Percentiles rank a stretch among this genome's conserved stretches.
Conservation (phyloP, 2,329 filamentous ascomycete species). For the Nakataea oryzae region DNA sequence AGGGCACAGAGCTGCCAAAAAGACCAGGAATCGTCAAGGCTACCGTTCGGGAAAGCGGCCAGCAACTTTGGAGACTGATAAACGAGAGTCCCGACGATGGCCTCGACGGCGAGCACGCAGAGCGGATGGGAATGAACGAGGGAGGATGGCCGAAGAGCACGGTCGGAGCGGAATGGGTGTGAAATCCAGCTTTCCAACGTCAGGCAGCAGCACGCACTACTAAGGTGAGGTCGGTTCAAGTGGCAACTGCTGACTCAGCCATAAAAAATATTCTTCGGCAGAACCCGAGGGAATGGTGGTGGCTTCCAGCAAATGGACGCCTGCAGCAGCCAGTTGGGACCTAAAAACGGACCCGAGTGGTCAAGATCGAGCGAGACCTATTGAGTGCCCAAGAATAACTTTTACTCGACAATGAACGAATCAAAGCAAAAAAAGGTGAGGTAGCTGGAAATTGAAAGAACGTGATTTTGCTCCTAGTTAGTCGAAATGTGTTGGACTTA, state of each 20-base stretch:
- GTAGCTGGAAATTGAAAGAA: background rate
- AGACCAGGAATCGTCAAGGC: background rate
- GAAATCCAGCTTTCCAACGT: background rate
- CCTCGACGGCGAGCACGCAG: background rate
- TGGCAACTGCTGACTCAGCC: background rate
- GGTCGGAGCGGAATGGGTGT: background rate
- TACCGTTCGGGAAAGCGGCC: background rate
- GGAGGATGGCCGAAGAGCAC: background rate
- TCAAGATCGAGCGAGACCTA: background rate
- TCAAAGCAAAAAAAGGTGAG: background rate
- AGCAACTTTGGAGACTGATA: background rate
- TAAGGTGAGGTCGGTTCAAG: background rate
- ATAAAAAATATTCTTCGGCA: background rate
- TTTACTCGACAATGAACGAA: background rate
- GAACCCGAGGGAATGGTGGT: background rate
- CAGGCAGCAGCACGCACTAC: background rate
- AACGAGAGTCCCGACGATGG: slow-evolving; percentile 4
- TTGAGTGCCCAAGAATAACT: background rate
- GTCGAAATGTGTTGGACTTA: no score
- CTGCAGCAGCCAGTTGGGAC: background rate
- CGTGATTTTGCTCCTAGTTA: background rate
- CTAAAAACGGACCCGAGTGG: background rate
- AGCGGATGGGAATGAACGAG: background rate
- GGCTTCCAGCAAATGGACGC: background rate
- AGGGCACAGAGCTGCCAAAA: background rate